Evolutionary conservation across 2,329 filamentous ascomycete genomes (phyloP), one percentile per base, ranked within the genome.

Genomic region (Ophiosphaerella narmari): DNA sequence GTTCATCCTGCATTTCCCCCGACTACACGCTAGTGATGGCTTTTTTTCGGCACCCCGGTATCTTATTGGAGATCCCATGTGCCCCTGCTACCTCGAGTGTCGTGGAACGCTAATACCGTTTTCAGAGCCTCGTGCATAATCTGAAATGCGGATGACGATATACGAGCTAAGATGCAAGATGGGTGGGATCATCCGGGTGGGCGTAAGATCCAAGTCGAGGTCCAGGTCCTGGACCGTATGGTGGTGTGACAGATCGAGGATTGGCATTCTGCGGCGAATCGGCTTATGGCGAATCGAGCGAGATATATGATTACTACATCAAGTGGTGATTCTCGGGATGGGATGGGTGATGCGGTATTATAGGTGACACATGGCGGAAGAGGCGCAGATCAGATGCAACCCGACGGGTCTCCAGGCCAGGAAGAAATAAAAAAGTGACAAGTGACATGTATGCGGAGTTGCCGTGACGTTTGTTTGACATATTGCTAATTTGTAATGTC

Each of bases 11-110:
- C 29, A 33, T 23, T 29, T 38, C n/a, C 43, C 43, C 43, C 36
- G 36, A 46, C 43, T 46, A 46, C 43, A 39, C 43, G 43, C 43
- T 39, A 46, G 41, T n/a, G 35, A 18, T 33, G 41, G 31, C 31
- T 16, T 32, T 18, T 32, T 18, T 35, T 14, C 26, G 24, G n/a
- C 2, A 24, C 12, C 11, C 26, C 11, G 13, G n/a, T 8, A 13
- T 35, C 16, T 9, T 32, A 7, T 13, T 35, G 21, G 18, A 31
- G 31, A 12, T 43, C 26, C 21, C 7, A 11, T 29, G 26, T 11
- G 26, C 11, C 26, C 26, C 26, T 29, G 26, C 26, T 29, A 29
- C 38, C 38, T 40, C 38, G 13, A 31, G 38, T 24, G 24, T 21
- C 18, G 18, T 21, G 18, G 18, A 21, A 21, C 18, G 18, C 18